Percentiles rank a stretch among this genome's conserved stretches.
Conservation (phyloP, 2,329 filamentous ascomycete species). For the Epichloe bromicola region DNA sequence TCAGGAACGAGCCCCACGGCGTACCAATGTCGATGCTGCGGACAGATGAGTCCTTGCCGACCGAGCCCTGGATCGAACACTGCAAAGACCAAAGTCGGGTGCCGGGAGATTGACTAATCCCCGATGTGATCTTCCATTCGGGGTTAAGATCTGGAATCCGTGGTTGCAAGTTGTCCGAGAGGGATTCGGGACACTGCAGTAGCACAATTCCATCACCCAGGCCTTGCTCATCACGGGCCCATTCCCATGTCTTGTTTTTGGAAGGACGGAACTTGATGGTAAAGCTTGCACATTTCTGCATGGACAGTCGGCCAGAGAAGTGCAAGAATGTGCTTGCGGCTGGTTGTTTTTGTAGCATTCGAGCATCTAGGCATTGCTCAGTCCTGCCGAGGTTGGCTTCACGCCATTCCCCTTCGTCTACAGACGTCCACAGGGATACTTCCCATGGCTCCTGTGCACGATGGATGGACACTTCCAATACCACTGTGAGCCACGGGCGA, state of each 20-base stretch:
- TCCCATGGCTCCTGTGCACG: slow-evolving; percentile 51
- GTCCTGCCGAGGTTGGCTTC: slow-evolving; percentile 32
- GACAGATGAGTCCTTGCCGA: slow-evolving; percentile 43
- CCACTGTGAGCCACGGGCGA: slow-evolving; percentile 48
- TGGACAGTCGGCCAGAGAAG: slow-evolving; percentile 39
- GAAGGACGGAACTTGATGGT: slow-evolving; percentile 55
- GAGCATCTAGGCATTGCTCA: slow-evolving; percentile 22
- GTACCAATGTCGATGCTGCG: slow-evolving; percentile 46
- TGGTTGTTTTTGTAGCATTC: slow-evolving; percentile 33
- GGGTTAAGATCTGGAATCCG: slow-evolving; percentile 46
- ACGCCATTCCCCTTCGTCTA: slow-evolving; percentile 41
- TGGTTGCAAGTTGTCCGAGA: slow-evolving; percentile 31
- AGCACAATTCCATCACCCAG: slow-evolving; percentile 52
- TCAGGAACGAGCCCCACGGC: slow-evolving; percentile 43
- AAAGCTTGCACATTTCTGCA: slow-evolving; percentile 42
- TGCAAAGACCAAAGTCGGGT: slow-evolving; percentile 61
- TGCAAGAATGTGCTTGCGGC: slow-evolving; percentile 27
- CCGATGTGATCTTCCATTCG: slow-evolving; percentile 38
- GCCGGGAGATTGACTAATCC: slow-evolving; percentile 51
- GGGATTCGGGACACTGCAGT: slow-evolving; percentile 16
- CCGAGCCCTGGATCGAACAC: slow-evolving; percentile 40
- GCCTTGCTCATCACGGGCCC: slow-evolving; percentile 53
- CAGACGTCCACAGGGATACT: slow-evolving; percentile 58
- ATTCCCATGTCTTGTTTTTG: slow-evolving; percentile 48
- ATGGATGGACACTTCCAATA: slow-evolving; percentile 51